A percentile compares a stretch with the other conserved stretches of the same genome.
phyloP scores from a whole-genome alignment of 1,284 basidiomycete genomes.

The Stygiomarasmius scandens region DNA sequence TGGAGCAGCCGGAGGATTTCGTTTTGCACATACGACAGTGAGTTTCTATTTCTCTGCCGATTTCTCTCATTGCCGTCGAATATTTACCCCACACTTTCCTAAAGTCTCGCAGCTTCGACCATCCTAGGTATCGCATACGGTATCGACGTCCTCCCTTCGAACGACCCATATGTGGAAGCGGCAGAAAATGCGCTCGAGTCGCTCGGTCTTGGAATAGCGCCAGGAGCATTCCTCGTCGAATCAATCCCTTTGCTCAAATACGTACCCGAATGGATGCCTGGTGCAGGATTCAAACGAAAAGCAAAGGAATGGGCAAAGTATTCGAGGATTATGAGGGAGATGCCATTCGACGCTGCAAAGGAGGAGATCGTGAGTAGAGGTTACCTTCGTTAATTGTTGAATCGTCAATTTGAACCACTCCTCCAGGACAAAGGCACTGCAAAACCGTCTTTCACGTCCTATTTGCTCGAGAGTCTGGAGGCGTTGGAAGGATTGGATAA shows the following conservation, averaged over 20 bases:
- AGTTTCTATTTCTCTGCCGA: conserved; percentile 9
- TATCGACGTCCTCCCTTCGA: conserved; percentile 15
- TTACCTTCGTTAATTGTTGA: background rate
- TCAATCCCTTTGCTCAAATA: conserved; percentile 23
- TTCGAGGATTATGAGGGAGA: conserved; percentile 20
- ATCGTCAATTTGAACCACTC: background rate
- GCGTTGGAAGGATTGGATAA: conserved; percentile 1
- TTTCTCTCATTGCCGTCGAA: background rate
- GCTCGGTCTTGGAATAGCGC: conserved; percentile 18
- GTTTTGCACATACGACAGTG: conserved; percentile 34
- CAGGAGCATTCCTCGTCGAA: conserved; percentile 25
- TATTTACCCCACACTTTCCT: background rate
- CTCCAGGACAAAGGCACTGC: conserved; percentile 21
- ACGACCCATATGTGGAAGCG: conserved; percentile 17
- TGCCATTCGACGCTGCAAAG: conserved; percentile 27
- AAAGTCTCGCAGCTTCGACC: conserved; percentile 30
- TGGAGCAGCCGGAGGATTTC: conserved; percentile 33
- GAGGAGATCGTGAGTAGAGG: conserved; percentile 19
- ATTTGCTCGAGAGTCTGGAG: conserved; percentile 22
- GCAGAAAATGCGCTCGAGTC: conserved; percentile 17
- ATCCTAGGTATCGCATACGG: conserved; percentile 28
- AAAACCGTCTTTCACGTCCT: conserved; percentile 26
- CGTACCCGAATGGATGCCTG: conserved; percentile 26
- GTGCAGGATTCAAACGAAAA: conserved; percentile 20
- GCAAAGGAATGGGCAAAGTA: conserved; percentile 16